Base-by-base conservation (phyloP, 2,329 filamentous ascomycete genomes). In the Colletotrichum noveboracense region DNA sequence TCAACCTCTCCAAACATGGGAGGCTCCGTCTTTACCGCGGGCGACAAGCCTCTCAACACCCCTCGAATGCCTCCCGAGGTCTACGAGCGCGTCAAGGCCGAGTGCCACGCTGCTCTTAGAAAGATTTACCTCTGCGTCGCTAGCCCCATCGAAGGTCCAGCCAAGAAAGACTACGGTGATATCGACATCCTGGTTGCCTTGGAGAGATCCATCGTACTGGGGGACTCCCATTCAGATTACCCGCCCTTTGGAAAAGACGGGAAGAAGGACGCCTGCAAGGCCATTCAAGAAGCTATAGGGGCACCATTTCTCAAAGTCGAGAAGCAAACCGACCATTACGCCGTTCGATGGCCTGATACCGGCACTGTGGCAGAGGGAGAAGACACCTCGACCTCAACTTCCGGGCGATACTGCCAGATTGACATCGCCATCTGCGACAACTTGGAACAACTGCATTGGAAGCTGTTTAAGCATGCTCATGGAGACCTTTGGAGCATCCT, bases 401-500 rank as follows among this genome's bases (percentile, higher is more conserved):
- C 43, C 7, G 38, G 32, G 18, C 36, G 65, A 21, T 90, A 88
- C 79, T 89, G 95, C 6, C 95, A 97, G 79, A 87, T 96, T 30
- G 95, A 97, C 80, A 82, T 96, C 2, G 88, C 90, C 34, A 81
- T 93, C 28, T 92, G 88, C 72, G 79, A 79, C 3, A 85, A 83
- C 2, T 77, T 84, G 1, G 80, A 84, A 16, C 79, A 83, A 69
- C 88, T 90, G 77, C 86, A 87, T 34, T 96, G 94, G 94, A 87
- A 88, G 48, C 83, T 91, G 5, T 95, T 96, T 84, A 91, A 91
- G 78, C 88, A 93, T 52, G 89, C 91, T 1, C 94, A 96, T 79
- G 93, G 94, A n/a, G 94, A 96, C 78, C 72, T 92, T 1, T 92
- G 92, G 88, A 93, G 91, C 75, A 81, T 92, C 10, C 81, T 96